Evolutionary conservation across 192 early-diverging fungal species (phyloP).

Genomic region (Backusella morwellensis): DNA sequence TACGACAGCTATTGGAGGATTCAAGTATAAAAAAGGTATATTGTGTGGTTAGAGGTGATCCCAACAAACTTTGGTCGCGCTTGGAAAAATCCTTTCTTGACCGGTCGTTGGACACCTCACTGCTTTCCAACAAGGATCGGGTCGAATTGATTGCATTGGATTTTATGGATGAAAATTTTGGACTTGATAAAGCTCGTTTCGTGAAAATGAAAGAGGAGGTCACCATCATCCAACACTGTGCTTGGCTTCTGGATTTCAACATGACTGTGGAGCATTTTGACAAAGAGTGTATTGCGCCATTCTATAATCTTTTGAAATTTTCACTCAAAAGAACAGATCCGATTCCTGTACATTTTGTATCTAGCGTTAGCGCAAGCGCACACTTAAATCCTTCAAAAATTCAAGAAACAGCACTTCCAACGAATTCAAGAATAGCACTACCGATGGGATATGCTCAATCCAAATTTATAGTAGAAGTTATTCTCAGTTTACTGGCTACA

Average conservation of each 20-base stretch:
- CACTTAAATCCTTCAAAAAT: background rate
- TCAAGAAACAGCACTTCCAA: conserved; percentile 9
- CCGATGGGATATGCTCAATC: conserved; percentile 35
- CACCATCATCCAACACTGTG: too few relatives aligned
- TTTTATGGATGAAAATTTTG: conserved; percentile 20
- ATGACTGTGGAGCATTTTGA: conserved; percentile 29
- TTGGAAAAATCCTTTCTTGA: conserved; percentile 19
- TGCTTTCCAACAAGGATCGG: conserved; percentile 1
- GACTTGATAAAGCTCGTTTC: conserved; percentile 20
- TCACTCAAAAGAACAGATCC: conserved; percentile 9
- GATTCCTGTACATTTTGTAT: conserved; percentile 30
- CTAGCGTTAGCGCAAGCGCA: conserved; percentile 26
- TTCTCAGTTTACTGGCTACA: conserved; percentile 11
- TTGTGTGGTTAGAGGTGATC: conserved; percentile 25
- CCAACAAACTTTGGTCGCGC: background rate
- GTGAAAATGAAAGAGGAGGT: conserved; percentile 20
- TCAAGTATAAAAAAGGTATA: conserved; percentile 29
- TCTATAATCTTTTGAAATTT: conserved; percentile 27
- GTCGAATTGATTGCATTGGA: conserved; percentile 13
- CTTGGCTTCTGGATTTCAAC: conserved; percentile 39
- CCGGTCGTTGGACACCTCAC: conserved; percentile 17
- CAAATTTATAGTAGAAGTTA: conserved; percentile 28
- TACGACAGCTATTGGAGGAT: conserved; percentile 19
- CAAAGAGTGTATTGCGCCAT: conserved; percentile 21
- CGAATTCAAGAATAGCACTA: conserved; percentile 8